phyloP scores from a whole-genome alignment of 1,284 basidiomycete genomes.

The Malassezia sympodialis region DNA sequence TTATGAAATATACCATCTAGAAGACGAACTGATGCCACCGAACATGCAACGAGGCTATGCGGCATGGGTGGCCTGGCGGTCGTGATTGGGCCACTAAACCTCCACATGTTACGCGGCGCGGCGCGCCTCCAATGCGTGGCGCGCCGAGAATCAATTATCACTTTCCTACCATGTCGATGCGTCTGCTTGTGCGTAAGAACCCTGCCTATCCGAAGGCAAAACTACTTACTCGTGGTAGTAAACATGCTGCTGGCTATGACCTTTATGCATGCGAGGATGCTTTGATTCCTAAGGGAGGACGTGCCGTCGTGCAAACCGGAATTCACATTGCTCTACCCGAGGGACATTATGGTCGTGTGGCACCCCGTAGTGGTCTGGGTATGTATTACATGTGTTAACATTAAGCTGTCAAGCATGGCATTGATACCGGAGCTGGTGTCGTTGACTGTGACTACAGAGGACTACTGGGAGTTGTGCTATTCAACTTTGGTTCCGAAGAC shows the following conservation, averaged over 20 bases:
- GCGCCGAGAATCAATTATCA: not conserved
- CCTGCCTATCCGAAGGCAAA: constrained; percentile 62
- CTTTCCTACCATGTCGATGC: constrained; percentile 17
- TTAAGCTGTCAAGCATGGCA: constrained; percentile 89
- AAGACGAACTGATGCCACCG: constrained; percentile 9
- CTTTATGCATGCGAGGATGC: constrained; percentile 62
- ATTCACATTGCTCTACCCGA: constrained; percentile 81
- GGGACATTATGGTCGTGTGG: constrained; percentile 90
- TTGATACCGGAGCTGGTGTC: constrained; percentile 91
- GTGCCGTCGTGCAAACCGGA: constrained; percentile 79
- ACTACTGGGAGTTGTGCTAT: constrained; percentile 79
- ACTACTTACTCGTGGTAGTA: constrained; percentile 76
- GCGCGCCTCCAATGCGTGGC: constrained; percentile 1
- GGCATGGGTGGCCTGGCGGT: constrained; percentile 5
- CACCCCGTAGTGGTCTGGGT: constrained; percentile 88
- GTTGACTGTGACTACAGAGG: constrained; percentile 94
- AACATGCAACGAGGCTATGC: constrained; percentile 5
- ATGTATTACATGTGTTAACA: constrained; percentile 25
- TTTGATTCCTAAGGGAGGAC: constrained; percentile 53
- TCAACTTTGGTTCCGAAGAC: constrained; percentile 73
- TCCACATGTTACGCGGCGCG: not conserved
- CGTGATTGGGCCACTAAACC: not conserved
- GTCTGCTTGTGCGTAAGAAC: constrained; percentile 72
- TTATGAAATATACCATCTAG: constrained; percentile 22
- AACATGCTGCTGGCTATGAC: constrained; percentile 83